phyloP scores from a whole-genome alignment of 1,284 basidiomycete species.

The Phylloboletellus chloephorus region DNA sequence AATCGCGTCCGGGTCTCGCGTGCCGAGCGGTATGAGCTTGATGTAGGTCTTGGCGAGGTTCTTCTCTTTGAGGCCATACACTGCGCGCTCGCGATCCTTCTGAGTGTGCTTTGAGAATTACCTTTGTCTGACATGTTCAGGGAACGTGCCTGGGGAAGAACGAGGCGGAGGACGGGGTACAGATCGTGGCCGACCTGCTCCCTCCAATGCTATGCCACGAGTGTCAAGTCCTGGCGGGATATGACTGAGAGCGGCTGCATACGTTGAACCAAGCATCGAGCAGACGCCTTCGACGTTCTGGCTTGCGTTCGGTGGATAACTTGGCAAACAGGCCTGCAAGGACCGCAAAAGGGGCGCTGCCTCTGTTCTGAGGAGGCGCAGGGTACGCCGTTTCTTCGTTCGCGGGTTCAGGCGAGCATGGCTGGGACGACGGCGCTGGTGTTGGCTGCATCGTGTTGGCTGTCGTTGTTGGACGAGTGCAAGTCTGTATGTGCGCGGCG shows the following conservation, averaged over 20 bases:
- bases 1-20: conserved; percentile 72
- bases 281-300: conserved; percentile 59
- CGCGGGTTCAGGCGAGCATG: conserved; percentile 22
- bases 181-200: conserved; percentile 67
- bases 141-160: conserved; percentile 63
- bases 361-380: conserved; percentile 55
- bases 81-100: conserved; percentile 86
- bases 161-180: conserved; percentile 69
- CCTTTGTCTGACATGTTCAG: neutral
- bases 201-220: conserved; percentile 61
- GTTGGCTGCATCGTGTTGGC: conserved; percentile 47
- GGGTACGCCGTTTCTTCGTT: conserved; percentile 37
- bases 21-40: conserved; percentile 77
- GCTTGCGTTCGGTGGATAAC: conserved; percentile 62
- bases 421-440: conserved; percentile 44
- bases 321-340: conserved; percentile 65
- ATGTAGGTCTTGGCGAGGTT: conserved; percentile 87
- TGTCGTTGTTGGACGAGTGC: no score
- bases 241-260: conserved; percentile 26
- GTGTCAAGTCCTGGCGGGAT: conserved; percentile 4
- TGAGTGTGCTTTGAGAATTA: conserved; percentile 31
- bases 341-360: conserved; percentile 62
- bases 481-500: no score
- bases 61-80: conserved; percentile 90
- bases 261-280: conserved; percentile 72